These are phyloP conservation scores for Globisporangium megalacanthum DNA, from an alignment of 352 stramenopile genomes.

Conservation along the genomic window DNA sequence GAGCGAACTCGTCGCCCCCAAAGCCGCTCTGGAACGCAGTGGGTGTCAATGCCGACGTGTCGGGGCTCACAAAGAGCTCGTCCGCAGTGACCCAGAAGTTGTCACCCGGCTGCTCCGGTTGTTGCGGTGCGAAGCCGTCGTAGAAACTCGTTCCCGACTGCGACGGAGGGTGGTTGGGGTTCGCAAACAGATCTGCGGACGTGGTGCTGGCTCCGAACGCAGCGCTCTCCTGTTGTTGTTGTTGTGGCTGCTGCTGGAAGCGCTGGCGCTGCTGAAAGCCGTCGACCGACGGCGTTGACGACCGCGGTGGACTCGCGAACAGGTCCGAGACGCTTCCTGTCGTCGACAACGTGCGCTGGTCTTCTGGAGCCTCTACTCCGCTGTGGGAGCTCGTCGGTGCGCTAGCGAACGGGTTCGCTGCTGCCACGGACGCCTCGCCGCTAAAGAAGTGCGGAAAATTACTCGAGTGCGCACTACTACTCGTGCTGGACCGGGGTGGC, in stretches of 20 bases:
- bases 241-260: neutral
- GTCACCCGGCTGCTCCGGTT: neutral
- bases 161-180: neutral
- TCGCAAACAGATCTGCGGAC: slow-evolving; percentile 9
- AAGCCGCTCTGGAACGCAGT: neutral
- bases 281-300: slow-evolving; percentile 5
- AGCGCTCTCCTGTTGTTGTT: neutral
- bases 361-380: neutral
- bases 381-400: slow-evolving; percentile 8
- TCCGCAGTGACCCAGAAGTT: neutral
- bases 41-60: neutral
- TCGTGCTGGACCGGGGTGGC: slow-evolving; percentile 6
- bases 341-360: slow-evolving; percentile 4
- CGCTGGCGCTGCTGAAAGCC: slow-evolving; percentile 6
- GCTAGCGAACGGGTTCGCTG: slow-evolving; percentile 14
- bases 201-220: neutral
- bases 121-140: slow-evolving; percentile 3
- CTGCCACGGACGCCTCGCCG: neutral
- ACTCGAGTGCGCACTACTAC: slow-evolving; percentile 2
- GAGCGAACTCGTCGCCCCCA: neutral
- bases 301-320: slow-evolving; percentile 5
- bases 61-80: slow-evolving; percentile 8
- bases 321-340: slow-evolving; percentile 6
- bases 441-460: slow-evolving; percentile 1
- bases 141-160: slow-evolving; percentile 1